Evolutionary conservation across 805 yeast genomes (phyloP).

Genomic region (Pichia pseudocactophila): DNA sequence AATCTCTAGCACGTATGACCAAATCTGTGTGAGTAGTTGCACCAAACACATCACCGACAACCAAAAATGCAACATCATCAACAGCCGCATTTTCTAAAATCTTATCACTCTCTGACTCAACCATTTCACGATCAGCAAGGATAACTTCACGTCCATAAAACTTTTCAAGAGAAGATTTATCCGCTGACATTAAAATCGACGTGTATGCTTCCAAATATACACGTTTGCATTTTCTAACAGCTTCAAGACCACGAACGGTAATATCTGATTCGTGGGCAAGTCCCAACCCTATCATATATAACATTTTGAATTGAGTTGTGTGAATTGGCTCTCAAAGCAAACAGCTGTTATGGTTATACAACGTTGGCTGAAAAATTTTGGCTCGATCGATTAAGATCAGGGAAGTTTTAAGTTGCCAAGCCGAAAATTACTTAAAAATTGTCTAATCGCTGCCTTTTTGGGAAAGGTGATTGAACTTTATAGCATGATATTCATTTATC

Average conservation of each 20-base stretch:
- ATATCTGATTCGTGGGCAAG: constrained; percentile 82
- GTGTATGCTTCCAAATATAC: constrained; percentile 96
- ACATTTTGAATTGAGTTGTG: constrained; percentile 37
- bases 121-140: constrained; percentile 90
- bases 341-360: neutral
- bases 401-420: too few species aligned
- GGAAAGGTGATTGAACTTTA: constrained; percentile 1
- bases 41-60: constrained; percentile 96
- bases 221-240: constrained; percentile 72
- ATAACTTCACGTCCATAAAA: constrained; percentile 81
- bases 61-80: constrained; percentile 87
- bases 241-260: constrained; percentile 88
- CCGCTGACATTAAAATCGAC: constrained; percentile 89
- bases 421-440: too few species aligned
- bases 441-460: too few species aligned
- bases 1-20: constrained; percentile 82
- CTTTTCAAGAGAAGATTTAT: constrained; percentile 60
- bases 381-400: too few species aligned
- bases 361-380: neutral
- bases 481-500: too few species aligned
- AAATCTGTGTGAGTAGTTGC: constrained; percentile 97
- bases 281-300: constrained; percentile 87
- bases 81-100: constrained; percentile 68
- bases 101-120: constrained; percentile 79
- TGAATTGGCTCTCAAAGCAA: neutral